phyloP scores from a whole-genome alignment of 148 eudicot genomes.

The Amaranthus palmeri region DNA sequence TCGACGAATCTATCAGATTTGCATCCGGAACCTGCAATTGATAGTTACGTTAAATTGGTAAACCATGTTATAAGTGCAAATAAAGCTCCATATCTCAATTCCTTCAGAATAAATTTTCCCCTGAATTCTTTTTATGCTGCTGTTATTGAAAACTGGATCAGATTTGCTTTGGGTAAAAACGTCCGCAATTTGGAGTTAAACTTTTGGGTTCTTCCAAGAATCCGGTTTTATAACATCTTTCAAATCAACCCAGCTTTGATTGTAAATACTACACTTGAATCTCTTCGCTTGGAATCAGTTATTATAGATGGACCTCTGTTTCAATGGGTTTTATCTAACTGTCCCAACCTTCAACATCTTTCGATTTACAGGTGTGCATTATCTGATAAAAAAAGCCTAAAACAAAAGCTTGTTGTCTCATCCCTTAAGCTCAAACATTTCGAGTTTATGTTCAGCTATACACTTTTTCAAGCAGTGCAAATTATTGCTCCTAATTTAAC shows the following conservation, averaged over 20 bases:
- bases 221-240: background rate
- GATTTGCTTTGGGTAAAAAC: background rate
- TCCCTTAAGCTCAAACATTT: slow-evolving; percentile 3
- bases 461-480: background rate
- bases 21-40: background rate
- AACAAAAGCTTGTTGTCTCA: background rate
- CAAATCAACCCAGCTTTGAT: background rate
- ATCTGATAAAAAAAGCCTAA: background rate
- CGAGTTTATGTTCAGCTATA: background rate
- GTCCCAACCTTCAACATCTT: background rate
- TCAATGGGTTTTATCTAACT: background rate
- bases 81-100: background rate
- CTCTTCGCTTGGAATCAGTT: background rate
- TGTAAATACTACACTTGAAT: background rate
- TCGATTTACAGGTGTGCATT: background rate
- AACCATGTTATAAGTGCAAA: slow-evolving; percentile 1
- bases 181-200: slow-evolving; percentile 1
- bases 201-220: background rate
- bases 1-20: background rate
- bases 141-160: background rate
- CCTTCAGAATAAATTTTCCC: background rate
- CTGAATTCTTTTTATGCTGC: background rate
- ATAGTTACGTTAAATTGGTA: background rate
- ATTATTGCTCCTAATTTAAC: slow-evolving; percentile 7
- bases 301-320: background rate